A percentile compares a stretch with the other conserved stretches of the same genome.
Conservation (phyloP, 768 basidiomycete genomes). For the Galerina sulciceps region DNA sequence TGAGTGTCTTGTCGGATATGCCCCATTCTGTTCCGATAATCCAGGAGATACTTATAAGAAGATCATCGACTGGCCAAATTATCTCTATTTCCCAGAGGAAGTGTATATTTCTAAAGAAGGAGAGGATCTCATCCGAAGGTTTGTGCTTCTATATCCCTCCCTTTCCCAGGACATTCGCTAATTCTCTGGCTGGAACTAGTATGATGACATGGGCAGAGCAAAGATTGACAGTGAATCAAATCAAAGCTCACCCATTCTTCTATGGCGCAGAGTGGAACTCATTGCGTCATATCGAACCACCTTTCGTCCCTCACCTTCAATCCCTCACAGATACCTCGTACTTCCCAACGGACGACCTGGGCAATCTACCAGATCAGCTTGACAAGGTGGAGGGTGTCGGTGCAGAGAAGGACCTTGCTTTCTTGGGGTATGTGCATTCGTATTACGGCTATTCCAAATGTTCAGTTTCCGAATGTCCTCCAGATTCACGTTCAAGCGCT, state of each 20-base stretch:
- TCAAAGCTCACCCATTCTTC: conserved; percentile 94
- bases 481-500: conserved; percentile 89
- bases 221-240: conserved; percentile 79
- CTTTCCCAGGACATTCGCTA: not conserved
- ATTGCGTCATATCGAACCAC: conserved; percentile 92
- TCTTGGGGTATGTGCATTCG: conserved; percentile 54
- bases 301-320: conserved; percentile 92
- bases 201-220: conserved; percentile 86
- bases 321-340: conserved; percentile 94
- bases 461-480: conserved; percentile 1
- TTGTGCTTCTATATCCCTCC: conserved; percentile 22
- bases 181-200: conserved; percentile 37
- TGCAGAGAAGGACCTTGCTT: conserved; percentile 71
- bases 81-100: conserved; percentile 93
- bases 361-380: conserved; percentile 64
- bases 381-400: conserved; percentile 64
- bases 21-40: conserved; percentile 96
- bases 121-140: conserved; percentile 89
- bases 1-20: conserved; percentile 97
- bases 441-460: conserved; percentile 8
- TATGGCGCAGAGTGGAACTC: conserved; percentile 93
- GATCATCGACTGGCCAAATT: conserved; percentile 94
- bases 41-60: conserved; percentile 98
- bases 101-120: conserved; percentile 92
- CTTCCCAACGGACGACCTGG: conserved; percentile 94